These are phyloP conservation scores for Solanum bulbocastanum DNA, from an alignment of 257 asterid genomes.

Conservation along the genomic window DNA sequence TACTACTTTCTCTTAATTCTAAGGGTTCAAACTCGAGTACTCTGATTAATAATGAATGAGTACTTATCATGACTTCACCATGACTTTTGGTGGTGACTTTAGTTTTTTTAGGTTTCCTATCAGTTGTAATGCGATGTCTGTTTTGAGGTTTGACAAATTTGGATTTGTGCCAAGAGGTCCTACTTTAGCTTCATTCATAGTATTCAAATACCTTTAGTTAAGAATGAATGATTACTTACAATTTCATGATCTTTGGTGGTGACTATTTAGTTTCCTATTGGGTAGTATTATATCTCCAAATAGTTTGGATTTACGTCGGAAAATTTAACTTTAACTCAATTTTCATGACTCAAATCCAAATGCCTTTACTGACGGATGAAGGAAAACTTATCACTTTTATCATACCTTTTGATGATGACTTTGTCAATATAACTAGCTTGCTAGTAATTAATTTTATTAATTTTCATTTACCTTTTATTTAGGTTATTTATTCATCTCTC, in stretches of 20 bases:
- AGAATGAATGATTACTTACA: background rate
- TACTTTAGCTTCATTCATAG: background rate
- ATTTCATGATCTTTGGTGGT: background rate
- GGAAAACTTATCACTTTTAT: background rate
- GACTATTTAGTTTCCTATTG: background rate
- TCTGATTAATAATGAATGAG: background rate
- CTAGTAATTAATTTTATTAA: background rate
- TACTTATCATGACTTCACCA: background rate
- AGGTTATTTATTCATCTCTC: background rate
- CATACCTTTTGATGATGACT: background rate
- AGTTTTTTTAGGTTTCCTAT: background rate
- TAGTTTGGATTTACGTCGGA: background rate
- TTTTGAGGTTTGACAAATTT: background rate
- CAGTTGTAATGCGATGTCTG: background rate
- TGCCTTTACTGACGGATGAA: background rate
- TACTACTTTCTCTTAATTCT: no score
- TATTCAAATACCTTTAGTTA: background rate
- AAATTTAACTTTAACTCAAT: rapidly evolving
- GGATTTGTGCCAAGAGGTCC: background rate
- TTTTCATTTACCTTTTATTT: background rate
- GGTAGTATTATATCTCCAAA: background rate
- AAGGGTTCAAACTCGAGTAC: no score
- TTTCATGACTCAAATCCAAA: background rate
- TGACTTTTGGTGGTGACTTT: background rate
- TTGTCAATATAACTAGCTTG: background rate